Percentiles rank a stretch among this genome's conserved stretches.
Evolutionary conservation across 2,329 filamentous ascomycete genomes (phyloP).

Genomic region (Colletotrichum tamarilloi): DNA sequence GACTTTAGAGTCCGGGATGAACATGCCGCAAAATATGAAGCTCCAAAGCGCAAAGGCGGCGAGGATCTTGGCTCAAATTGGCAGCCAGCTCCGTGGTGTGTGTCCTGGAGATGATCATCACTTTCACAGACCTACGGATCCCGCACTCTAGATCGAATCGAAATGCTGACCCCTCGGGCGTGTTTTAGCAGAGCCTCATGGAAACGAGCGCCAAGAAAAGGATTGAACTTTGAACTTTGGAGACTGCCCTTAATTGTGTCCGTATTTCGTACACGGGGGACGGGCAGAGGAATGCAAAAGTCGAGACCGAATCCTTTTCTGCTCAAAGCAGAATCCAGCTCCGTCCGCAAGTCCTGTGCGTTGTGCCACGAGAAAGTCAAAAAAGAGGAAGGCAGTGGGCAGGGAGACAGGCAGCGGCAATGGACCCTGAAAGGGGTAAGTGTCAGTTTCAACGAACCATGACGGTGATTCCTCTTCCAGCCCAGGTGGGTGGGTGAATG

Average conservation of each 20-base stretch:
- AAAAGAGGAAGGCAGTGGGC: background rate
- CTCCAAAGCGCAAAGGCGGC: constrained; percentile 20
- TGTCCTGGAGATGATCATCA: background rate
- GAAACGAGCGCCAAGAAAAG: constrained; percentile 22
- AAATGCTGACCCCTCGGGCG: constrained; percentile 15
- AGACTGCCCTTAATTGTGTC: background rate
- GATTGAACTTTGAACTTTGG: constrained; percentile 14
- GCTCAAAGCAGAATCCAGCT: constrained; percentile 24
- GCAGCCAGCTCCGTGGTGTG: constrained; percentile 32
- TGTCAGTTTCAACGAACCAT: constrained; percentile 21
- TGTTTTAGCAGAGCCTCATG: constrained; percentile 26
- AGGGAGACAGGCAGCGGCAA: constrained; percentile 26
- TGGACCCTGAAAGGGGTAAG: constrained; percentile 25
- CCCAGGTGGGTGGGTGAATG: background rate
- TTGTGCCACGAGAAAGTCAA: constrained; percentile 7
- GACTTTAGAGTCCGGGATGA: background rate
- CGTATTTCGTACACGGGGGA: background rate
- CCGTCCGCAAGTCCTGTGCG: constrained; percentile 1
- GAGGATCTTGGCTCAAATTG: constrained; percentile 12
- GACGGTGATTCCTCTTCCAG: background rate
- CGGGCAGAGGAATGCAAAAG: background rate
- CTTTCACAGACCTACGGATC: constrained; percentile 7
- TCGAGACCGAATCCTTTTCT: constrained; percentile 1
- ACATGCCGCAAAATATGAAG: constrained; percentile 3
- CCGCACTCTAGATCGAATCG: background rate